Percentiles rank a stretch among this genome's conserved stretches.
These are phyloP conservation scores for Cryptosporidium sp. DNA, from an alignment of 169 alveolate species.

Conservation along the genomic window DNA sequence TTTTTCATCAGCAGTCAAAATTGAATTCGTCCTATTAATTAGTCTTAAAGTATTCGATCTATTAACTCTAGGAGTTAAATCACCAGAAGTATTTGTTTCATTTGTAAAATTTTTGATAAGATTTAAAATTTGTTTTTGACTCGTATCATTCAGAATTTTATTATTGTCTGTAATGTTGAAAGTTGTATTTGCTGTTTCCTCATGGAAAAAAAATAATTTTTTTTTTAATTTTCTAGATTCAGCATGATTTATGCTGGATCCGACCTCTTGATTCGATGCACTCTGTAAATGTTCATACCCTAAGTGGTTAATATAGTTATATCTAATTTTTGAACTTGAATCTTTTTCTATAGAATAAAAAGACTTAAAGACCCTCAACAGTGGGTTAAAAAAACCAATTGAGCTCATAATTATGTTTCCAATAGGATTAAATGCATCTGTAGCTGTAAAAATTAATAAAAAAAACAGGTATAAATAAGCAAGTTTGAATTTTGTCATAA, in stretches of 20 bases:
- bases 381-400: slow-evolving; percentile 44
- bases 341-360: slow-evolving; percentile 10
- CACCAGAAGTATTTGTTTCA: neutral
- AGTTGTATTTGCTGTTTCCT: neutral
- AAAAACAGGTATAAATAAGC: neutral
- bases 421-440: neutral
- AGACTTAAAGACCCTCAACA: slow-evolving; percentile 5
- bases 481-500: neutral
- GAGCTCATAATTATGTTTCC: slow-evolving; percentile 30
- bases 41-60: neutral
- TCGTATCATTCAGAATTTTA: neutral
- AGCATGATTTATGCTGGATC: neutral
- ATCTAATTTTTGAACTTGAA: slow-evolving; percentile 6
- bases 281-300: slow-evolving; percentile 37
- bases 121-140: neutral
- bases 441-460: neutral
- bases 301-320: slow-evolving; percentile 10
- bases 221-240: neutral
- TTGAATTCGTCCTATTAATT: neutral
- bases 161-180: neutral
- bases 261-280: slow-evolving; percentile 23
- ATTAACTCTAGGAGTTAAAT: neutral
- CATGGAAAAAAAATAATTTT: neutral
- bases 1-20: too few relatives aligned
- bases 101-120: neutral